Conservation (phyloP, 2,329 filamentous ascomycete genomes). For the Pezicula radicicola region DNA sequence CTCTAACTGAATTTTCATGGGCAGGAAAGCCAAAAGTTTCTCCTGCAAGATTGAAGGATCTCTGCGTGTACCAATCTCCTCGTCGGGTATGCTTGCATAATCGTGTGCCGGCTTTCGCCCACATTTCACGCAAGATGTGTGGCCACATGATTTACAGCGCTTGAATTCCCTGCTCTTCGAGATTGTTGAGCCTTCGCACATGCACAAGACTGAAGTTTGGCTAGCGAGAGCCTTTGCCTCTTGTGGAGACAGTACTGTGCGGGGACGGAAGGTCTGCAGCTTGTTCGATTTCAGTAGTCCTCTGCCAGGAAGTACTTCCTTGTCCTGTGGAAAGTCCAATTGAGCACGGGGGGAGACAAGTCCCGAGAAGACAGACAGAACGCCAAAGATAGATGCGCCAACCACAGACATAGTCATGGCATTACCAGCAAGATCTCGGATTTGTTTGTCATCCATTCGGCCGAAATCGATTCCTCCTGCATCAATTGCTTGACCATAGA, state of each 20-base stretch:
- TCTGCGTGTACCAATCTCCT: conserved; percentile 23
- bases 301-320: not conserved
- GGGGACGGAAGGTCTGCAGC: not conserved
- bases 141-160: conserved; percentile 46
- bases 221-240: conserved; percentile 17
- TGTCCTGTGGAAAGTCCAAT: not conserved
- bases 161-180: conserved; percentile 37
- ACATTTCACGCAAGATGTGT: conserved; percentile 52
- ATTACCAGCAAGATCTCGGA: conserved; percentile 70
- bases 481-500: conserved; percentile 68
- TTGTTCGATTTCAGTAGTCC: not conserved
- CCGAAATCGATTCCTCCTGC: conserved; percentile 60
- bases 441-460: conserved; percentile 55
- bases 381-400: conserved; percentile 57
- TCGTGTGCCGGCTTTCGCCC: conserved; percentile 46
- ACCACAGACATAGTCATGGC: conserved; percentile 77
- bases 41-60: conserved; percentile 41
- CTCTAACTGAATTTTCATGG: conserved; percentile 35
- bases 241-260: conserved; percentile 7
- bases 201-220: conserved; percentile 45
- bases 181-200: conserved; percentile 49
- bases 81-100: conserved; percentile 16
- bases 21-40: conserved; percentile 37
- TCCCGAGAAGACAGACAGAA: conserved; percentile 41
- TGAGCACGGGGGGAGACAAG: conserved; percentile 3